Base-by-base conservation (phyloP, 2,329 filamentous ascomycete genomes). In the Diaporthe caulivora region DNA sequence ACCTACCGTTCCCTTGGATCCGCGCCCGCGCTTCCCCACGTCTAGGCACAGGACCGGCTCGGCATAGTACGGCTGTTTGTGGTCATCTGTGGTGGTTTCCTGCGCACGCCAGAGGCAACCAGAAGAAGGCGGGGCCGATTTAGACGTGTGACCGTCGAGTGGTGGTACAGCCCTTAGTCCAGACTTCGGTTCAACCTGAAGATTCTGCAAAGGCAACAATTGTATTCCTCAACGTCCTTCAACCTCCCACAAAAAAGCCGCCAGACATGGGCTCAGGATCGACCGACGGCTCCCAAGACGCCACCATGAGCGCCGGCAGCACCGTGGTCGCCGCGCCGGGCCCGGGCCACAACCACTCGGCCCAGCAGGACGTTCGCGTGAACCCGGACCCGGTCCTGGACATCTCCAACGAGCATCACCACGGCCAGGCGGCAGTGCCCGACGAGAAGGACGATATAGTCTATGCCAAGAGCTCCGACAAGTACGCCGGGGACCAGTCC, bases 391-490 rank as follows among this genome's bases (percentile, higher is more conserved):
- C 70, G 24, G 58, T 37, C 26, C 70, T 72, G 57, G 70, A 72
- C 24, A 55, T 51, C 24, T 55, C 70, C 18, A 79, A 85, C 77
- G 85, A 87, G 78, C 86, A 86, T 71, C 80, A 86, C 77, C 86
- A 87, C 78, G 81, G 82, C 49, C 77, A 76, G 74, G 81, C 73
- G 76, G 83, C 75, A 77, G 81, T 51, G 76, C 80, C 70, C 72
- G 78, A 78, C 74, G 77, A 83, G 76, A 75, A 82, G 69, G 84
- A 87, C 74, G 84, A 89, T 67, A 83, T 86, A 49, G 81, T 86
- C 55, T 90, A 90, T 77, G 83, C 86, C 47, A 83, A 83, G 65
- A 84, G 82, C 58, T 84, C 73, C 77, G 34, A 79, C 42, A 54
- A 73, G 13, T 76, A 80, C 31, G 83, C 80, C 18, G 77, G 81